phyloP scores from a whole-genome alignment of 495 filamentous ascomycete genomes.

The Penicillium flavigenum region DNA sequence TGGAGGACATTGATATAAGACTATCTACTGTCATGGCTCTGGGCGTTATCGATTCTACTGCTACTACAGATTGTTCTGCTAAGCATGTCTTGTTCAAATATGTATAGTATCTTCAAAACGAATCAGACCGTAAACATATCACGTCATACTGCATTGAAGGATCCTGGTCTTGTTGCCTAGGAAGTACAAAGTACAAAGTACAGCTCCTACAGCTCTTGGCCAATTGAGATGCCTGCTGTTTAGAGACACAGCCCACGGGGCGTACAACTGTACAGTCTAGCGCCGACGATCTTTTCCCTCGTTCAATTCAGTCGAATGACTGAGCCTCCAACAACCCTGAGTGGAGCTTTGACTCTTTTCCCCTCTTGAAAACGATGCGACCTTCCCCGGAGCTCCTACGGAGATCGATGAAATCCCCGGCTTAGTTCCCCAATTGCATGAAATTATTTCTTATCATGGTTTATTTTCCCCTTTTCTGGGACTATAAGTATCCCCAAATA shows the following conservation, averaged over 20 bases:
- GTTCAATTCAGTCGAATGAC: not conserved
- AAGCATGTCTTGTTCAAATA: too few relatives aligned
- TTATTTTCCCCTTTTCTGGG: not conserved
- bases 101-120: too few relatives aligned
- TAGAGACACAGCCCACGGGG: not conserved
- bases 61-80: too few relatives aligned
- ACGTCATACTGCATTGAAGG: not conserved
- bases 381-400: constrained; percentile 30
- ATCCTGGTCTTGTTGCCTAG: not conserved
- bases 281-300: constrained; percentile 1
- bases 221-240: not conserved
- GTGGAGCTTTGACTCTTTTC: not conserved
- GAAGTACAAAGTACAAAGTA: too few relatives aligned
- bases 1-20: too few relatives aligned
- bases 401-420: constrained; percentile 12
- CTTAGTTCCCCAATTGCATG: too few relatives aligned
- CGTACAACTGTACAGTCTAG: not conserved
- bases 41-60: too few relatives aligned
- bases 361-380: constrained; percentile 15
- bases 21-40: too few relatives aligned
- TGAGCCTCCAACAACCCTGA: not conserved
- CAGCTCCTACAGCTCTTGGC: not conserved
- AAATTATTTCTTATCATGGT: too few relatives aligned
- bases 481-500: constrained; percentile 4
- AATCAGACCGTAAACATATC: not conserved